Base-by-base conservation (phyloP, 305 asterid species). In the Fraxinus nigra region DNA sequence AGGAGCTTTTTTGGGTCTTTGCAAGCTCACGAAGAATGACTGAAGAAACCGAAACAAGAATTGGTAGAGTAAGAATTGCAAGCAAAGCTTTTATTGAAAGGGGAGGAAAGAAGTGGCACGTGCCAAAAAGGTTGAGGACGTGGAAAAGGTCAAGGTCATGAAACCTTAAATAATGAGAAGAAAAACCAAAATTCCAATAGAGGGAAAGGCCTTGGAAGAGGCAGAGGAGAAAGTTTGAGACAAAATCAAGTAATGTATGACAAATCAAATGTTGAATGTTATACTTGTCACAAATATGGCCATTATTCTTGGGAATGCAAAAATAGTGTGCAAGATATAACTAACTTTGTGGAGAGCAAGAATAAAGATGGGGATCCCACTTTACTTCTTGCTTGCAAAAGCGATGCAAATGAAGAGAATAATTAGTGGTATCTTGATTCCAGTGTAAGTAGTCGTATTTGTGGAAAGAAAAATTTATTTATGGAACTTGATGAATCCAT, bases 21-120 rank as follows among this genome's bases (percentile, higher is more conserved):
- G 26, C n/a, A 69, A 79, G 67, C 61, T 6, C 77, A 67, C 70
- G 77, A 69, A 79, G 77, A 70, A 28, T 7, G 24, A 38, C 4
- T 0, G 2, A 24, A 28, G n/a, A 67, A 40, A 34, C 5, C n/a
- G 43, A 22, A 14, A 11, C n/a, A 67, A 46, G 46, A 38, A 18
- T 16, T 3, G 4, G 4, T 54, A 1, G 81, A 78, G 14, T 51
- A 78, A 56, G 54, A 7, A 1, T 37, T 61, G 32, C 73, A 59
- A 59, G 16, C 81, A 78, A 56, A 61, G 54, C n/a, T 46, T 46
- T 13, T 11, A 46, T 46, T 10, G n/a, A 46, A 46, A 46, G 13
- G 11, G 61, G 61, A 4, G 61, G 22, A 48, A 51, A 51, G 22
- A 51, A 51, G 18, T 51, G 8, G 61, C 8, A 16, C 7, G 3